phyloP scores from a whole-genome alignment of 805 yeast genomes.

The Candida nitratophila region DNA sequence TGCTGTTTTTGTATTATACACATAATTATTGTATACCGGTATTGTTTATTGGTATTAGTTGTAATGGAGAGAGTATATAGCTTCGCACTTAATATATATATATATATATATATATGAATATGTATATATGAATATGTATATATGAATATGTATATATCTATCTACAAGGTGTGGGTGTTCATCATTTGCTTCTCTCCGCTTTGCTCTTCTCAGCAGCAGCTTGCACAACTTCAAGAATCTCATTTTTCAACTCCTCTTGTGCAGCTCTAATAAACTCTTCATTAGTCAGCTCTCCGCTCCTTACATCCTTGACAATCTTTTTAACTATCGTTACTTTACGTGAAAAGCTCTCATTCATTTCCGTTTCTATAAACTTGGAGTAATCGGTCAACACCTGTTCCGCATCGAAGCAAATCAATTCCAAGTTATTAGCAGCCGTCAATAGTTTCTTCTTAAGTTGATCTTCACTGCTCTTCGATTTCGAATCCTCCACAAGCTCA shows the following conservation, averaged over 20 bases:
- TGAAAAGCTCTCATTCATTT: conserved; percentile 9
- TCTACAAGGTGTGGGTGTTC: no score
- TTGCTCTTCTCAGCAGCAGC: conserved; percentile 19
- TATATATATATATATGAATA: no score
- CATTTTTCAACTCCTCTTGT: conserved; percentile 26
- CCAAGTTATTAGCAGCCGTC: conserved; percentile 66
- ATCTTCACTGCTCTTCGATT: conserved; percentile 82
- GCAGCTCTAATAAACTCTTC: conserved; percentile 25
- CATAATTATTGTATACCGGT: no score
- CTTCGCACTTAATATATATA: no score
- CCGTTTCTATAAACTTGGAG: conserved; percentile 10
- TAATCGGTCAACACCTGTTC: conserved; percentile 26
- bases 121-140: no score
- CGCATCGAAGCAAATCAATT: conserved; percentile 27
- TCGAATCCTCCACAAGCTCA: conserved; percentile 86
- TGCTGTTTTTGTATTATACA: no score
- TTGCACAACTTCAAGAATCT: conserved; percentile 19
- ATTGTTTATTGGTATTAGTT: no score
- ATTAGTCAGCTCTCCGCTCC: conserved; percentile 23
- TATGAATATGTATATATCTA: no score
- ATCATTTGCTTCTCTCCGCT: neutral
- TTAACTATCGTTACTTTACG: conserved; percentile 19
- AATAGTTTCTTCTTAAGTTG: conserved; percentile 36
- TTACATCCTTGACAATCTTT: conserved; percentile 21
- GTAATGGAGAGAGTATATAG: no score